Evolutionary conservation across 2,329 filamentous ascomycete species (phyloP).

Genomic region (Cladophialophora yegresii): DNA sequence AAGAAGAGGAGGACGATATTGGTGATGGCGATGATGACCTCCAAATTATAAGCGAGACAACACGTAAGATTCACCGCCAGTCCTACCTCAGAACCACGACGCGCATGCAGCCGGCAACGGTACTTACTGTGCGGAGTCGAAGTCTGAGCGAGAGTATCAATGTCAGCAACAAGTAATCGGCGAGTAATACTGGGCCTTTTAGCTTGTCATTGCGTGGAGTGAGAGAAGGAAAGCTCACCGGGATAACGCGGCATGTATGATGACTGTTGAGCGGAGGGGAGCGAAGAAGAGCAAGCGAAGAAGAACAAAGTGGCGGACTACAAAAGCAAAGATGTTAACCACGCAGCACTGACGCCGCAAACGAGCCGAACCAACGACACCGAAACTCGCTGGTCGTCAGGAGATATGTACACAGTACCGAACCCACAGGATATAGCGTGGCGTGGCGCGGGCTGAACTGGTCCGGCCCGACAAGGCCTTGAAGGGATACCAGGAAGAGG

Average conservation of each 20-base stretch:
- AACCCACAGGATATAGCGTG: background rate
- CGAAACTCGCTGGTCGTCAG: no score
- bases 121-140: conserved; percentile 15
- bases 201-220: background rate
- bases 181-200: no score
- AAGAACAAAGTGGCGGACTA: no score
- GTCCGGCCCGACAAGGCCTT: background rate
- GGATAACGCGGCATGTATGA: background rate
- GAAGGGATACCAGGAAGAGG: no score
- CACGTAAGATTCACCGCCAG: background rate
- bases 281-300: no score
- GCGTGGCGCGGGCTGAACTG: no score
- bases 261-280: background rate
- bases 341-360: background rate
- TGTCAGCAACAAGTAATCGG: background rate
- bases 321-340: background rate
- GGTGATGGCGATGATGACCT: conserved; percentile 10
- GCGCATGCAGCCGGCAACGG: conserved; percentile 1
- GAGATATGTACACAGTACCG: background rate
- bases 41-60: conserved; percentile 12
- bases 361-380: no score
- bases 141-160: conserved; percentile 17
- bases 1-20: background rate
- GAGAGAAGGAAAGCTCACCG: background rate
- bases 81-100: background rate